Evolutionary conservation across 2,329 filamentous ascomycete genomes (phyloP).

Genomic region (Ceratocystiopsis brevicomis): DNA sequence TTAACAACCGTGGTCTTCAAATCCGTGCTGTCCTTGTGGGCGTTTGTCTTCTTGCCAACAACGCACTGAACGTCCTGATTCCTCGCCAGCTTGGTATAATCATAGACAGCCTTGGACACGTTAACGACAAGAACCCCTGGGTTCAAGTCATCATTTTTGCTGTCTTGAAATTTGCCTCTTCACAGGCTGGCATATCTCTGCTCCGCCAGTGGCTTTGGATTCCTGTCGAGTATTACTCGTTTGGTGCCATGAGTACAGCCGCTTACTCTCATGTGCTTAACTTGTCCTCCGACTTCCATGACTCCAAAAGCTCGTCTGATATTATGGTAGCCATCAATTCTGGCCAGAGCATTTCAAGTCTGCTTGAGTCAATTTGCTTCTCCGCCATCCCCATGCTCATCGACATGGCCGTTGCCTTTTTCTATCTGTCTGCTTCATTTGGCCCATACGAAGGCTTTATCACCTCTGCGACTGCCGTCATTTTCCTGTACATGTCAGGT

Average conservation of each 20-base stretch:
- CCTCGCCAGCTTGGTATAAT: conserved; percentile 70
- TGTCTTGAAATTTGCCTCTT: conserved; percentile 30
- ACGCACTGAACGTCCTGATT: conserved; percentile 56
- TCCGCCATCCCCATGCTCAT: conserved; percentile 39
- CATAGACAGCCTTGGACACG: conserved; percentile 44
- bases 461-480: conserved; percentile 35
- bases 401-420: conserved; percentile 38
- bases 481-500: conserved; percentile 36
- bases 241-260: conserved; percentile 31
- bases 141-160: conserved; percentile 32
- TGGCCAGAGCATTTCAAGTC: conserved; percentile 32
- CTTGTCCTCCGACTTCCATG: conserved; percentile 41
- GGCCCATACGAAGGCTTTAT: conserved; percentile 44
- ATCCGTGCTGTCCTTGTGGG: conserved; percentile 47
- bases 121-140: conserved; percentile 30
- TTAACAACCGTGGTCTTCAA: conserved; percentile 45
- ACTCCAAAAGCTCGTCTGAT: conserved; percentile 39
- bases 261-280: conserved; percentile 41
- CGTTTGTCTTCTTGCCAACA: conserved; percentile 48
- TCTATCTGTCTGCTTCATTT: conserved; percentile 39
- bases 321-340: conserved; percentile 37
- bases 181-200: conserved; percentile 34
- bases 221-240: conserved; percentile 37
- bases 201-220: conserved; percentile 37
- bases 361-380: conserved; percentile 39